Base-by-base conservation (phyloP, 148 eudicot genomes). In the Bassia scoparia region DNA sequence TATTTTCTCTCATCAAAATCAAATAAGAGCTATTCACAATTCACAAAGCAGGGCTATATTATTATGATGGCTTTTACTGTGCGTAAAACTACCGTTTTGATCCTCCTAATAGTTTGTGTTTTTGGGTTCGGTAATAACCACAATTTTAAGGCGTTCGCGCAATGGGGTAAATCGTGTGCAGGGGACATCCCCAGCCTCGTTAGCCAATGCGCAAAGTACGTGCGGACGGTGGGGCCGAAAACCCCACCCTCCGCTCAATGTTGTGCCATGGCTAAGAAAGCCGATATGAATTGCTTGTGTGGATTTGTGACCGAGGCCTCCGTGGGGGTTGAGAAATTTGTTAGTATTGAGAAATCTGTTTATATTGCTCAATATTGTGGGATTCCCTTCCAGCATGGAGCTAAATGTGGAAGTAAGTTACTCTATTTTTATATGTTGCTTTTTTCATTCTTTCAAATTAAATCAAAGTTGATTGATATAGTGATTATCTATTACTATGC, bases 391-490 rank as follows among this genome's bases (percentile, higher is more conserved):
- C 68, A 65, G 41, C 68, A 65, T 65, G 68, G 68, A 38, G 49
- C 68, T 65, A 41, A 38, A 65, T 65, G 68, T 65, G 68, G 68
- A 41, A 65, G 68, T 65, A 65, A 62, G 67, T 62, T n/a, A n/a
- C n/a, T n/a, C n/a, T n/a, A n/a, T n/a, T n/a, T n/a, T n/a, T n/a
- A n/a, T n/a, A n/a, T n/a, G n/a, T n/a, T n/a, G n/a, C n/a, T n/a
- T n/a, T n/a, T n/a, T n/a, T n/a, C n/a, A n/a, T n/a, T n/a, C n/a
- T n/a, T n/a, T n/a, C n/a, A n/a, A n/a, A n/a, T n/a, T n/a, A n/a
- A n/a, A n/a, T n/a, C n/a, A n/a, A n/a, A n/a, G n/a, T n/a, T n/a
- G n/a, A n/a, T n/a, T n/a, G n/a, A n/a, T n/a, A n/a, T n/a, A n/a
- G n/a, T n/a, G n/a, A n/a, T n/a, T n/a, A n/a, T n/a, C n/a, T n/a